A percentile compares a stretch with the other conserved stretches of the same genome.
Evolutionary conservation across 2,329 filamentous ascomycete genomes (phyloP).

Genomic region (Sordariomycetes sp.): DNA sequence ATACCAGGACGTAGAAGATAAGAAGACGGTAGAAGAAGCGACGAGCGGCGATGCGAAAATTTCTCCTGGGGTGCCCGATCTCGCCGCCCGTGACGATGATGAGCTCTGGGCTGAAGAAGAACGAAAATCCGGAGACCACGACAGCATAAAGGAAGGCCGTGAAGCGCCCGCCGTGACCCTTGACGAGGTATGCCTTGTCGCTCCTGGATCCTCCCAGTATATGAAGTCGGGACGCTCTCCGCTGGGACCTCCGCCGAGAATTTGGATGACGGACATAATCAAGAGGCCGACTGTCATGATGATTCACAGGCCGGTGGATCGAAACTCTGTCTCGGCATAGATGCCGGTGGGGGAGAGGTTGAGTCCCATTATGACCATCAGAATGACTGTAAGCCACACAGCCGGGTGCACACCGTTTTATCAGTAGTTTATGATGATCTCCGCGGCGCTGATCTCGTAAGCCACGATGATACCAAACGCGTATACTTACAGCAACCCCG

Average conservation of each 20-base stretch:
- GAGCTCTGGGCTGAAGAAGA: conserved; percentile 16
- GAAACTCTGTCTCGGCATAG: conserved; percentile 40
- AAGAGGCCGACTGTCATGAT: conserved; percentile 36
- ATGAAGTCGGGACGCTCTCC: conserved; percentile 28
- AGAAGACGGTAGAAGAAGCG: conserved; percentile 20
- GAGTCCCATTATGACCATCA: conserved; percentile 8
- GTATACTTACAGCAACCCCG: conserved; percentile 31
- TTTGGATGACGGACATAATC: conserved; percentile 31
- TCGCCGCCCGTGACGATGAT: conserved; percentile 22
- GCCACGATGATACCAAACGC: conserved; percentile 7
- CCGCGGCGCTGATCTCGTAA: conserved; percentile 9
- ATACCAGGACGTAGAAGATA: conserved; percentile 21
- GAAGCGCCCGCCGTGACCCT: conserved; percentile 36
- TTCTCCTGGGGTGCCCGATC: conserved; percentile 20
- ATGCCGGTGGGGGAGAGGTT: conserved; percentile 21
- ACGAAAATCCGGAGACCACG: conserved; percentile 15
- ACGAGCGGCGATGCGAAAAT: conserved; percentile 19
- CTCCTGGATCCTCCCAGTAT: conserved; percentile 21
- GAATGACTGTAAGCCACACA: conserved; percentile 10
- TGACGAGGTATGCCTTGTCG: conserved; percentile 18
- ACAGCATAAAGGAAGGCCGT: conserved; percentile 32
- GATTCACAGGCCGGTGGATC: conserved; percentile 34
- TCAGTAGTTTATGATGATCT: conserved; percentile 11
- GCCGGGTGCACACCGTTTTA: conserved; percentile 7
- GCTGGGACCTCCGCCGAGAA: conserved; percentile 30